Conservation (phyloP, 2,329 filamentous ascomycete species). For the Pyricularia pennisetigena region DNA sequence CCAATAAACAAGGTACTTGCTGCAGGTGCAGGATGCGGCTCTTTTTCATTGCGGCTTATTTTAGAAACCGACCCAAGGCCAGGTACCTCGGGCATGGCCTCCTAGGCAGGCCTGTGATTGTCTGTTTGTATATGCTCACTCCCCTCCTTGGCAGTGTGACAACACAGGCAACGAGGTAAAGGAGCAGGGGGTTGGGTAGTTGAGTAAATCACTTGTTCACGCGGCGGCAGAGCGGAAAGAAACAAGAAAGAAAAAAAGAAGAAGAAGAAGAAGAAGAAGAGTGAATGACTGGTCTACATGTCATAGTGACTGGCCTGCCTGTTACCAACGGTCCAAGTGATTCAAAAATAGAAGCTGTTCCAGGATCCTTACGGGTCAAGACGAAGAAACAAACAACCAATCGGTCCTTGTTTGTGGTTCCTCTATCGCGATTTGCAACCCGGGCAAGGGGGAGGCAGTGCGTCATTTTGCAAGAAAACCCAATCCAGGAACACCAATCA, state of each 20-base stretch:
- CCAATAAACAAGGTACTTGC: constrained; percentile 1
- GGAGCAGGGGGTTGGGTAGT: not conserved
- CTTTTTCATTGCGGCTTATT: not conserved
- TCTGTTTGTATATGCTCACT: not conserved
- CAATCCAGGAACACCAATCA: not conserved
- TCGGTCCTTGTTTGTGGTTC: not conserved
- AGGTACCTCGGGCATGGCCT: not conserved
- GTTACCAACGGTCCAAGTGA: not conserved
- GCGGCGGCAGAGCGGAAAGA: too few relatives aligned
- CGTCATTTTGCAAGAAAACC: not conserved
- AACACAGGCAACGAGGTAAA: not conserved
- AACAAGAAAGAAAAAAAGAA: not conserved
- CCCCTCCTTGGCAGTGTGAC: not conserved
- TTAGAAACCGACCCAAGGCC: not conserved
- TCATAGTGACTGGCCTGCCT: not conserved
- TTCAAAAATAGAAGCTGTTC: not conserved
- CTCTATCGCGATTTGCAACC: not conserved
- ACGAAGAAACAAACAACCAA: not conserved
- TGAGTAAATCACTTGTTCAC: too few relatives aligned
- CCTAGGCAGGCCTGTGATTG: not conserved
- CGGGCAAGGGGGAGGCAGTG: not conserved
- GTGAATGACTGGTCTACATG: not conserved
- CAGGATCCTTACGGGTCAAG: not conserved
- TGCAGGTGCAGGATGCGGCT: not conserved
- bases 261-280: not conserved